Conservation (phyloP, 2,329 filamentous ascomycete genomes). For the Sphaerostilbella broomeana region DNA sequence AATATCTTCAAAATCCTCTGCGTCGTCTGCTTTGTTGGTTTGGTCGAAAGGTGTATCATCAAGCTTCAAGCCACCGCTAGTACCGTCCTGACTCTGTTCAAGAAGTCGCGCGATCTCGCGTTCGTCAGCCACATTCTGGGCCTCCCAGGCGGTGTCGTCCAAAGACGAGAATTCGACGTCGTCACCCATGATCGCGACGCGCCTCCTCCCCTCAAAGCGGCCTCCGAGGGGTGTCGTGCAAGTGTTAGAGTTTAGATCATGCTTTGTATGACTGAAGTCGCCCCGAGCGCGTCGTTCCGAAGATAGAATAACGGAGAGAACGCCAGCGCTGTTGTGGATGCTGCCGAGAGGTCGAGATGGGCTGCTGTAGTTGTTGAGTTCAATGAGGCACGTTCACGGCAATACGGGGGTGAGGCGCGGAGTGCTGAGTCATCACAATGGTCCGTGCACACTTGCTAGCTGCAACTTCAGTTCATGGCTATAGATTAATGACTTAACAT, state of each 20-base stretch:
- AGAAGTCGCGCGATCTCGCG: constrained; percentile 40
- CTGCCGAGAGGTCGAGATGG: neutral
- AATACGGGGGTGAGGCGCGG: neutral
- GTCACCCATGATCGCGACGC: constrained; percentile 26
- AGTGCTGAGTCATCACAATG: constrained; percentile 4
- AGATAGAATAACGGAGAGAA: neutral
- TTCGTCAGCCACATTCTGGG: constrained; percentile 44
- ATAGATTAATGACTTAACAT: no score
- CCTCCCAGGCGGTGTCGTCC: constrained; percentile 32
- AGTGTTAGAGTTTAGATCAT: constrained; percentile 21
- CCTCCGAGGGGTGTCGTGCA: constrained; percentile 19
- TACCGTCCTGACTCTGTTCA: constrained; percentile 34
- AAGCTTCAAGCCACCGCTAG: constrained; percentile 35
- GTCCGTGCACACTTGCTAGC: constrained; percentile 7
- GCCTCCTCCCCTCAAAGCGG: constrained; percentile 20
- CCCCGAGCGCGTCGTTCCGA: neutral
- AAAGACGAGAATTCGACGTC: constrained; percentile 29
- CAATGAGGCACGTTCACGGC: neutral
- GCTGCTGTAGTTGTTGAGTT: neutral
- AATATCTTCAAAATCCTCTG: constrained; percentile 84
- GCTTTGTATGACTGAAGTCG: constrained; percentile 12
- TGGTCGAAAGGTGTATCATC: constrained; percentile 49
- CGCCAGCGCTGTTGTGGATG: neutral
- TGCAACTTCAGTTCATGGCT: no score
- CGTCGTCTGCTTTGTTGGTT: constrained; percentile 82